These are phyloP conservation scores for Brassica rapa DNA, from an alignment of 345 rosid genomes.

Conservation along the genomic window DNA sequence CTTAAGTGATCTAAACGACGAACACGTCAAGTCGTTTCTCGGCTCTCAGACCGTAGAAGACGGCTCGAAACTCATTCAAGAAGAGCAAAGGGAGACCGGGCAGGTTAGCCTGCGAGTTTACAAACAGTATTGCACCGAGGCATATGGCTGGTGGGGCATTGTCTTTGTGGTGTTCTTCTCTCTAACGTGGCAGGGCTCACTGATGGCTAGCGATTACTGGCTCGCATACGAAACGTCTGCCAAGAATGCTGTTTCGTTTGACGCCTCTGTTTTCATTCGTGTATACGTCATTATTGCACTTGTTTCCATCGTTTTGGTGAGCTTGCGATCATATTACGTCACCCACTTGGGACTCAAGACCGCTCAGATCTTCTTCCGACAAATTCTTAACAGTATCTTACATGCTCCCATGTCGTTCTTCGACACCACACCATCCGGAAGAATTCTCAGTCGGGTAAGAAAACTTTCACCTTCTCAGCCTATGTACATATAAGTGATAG, in stretches of 20 bases:
- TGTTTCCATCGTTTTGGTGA: slow-evolving; percentile 55
- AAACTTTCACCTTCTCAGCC: background rate
- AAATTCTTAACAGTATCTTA: slow-evolving; percentile 78
- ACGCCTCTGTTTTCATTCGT: slow-evolving; percentile 58
- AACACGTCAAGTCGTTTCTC: slow-evolving; percentile 45
- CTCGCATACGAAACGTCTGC: slow-evolving; percentile 83
- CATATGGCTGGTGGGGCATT: slow-evolving; percentile 94
- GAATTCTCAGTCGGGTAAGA: slow-evolving; percentile 87
- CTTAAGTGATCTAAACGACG: slow-evolving; percentile 52
- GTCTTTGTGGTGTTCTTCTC: slow-evolving; percentile 60
- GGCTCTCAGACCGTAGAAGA: slow-evolving; percentile 51
- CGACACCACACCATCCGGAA: slow-evolving; percentile 96
- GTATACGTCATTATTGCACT: slow-evolving; percentile 66
- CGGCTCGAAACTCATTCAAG: slow-evolving; percentile 75
- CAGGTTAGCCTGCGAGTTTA: slow-evolving; percentile 69
- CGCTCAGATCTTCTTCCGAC: slow-evolving; percentile 68
- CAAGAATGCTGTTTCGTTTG: slow-evolving; percentile 50
- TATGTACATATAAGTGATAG: background rate
- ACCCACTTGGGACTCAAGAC: slow-evolving; percentile 79
- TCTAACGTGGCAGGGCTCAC: slow-evolving; percentile 70
- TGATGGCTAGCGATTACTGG: slow-evolving; percentile 94
- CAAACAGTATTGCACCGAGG: slow-evolving; percentile 76
- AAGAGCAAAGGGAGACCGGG: slow-evolving; percentile 88
- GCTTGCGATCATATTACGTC: slow-evolving; percentile 53
- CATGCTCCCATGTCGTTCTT: slow-evolving; percentile 99